Base-by-base conservation (phyloP, 1,284 basidiomycete genomes). In the Rhodotorula sp. region DNA sequence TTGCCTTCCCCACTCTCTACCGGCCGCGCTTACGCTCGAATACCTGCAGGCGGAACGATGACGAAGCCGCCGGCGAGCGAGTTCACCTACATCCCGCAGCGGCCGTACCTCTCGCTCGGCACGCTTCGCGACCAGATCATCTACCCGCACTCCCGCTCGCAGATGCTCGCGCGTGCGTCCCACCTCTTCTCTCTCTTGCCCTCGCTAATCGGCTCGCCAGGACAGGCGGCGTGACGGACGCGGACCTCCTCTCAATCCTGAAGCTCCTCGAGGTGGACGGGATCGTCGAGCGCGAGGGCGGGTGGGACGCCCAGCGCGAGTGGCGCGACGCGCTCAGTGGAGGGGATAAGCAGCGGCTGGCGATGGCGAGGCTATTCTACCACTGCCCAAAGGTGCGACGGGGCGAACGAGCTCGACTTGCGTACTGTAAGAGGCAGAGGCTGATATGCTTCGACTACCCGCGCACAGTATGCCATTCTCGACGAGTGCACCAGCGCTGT, bases 401-500 rank as follows among this genome's bases (percentile, higher is more conserved):
- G 15, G 7, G 15, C 29, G 53, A 0, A 29, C 37, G 37, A 21
- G 36, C 67, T 15, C 64, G 55, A 27, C 55, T 10, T 27, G 6
- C 25, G 25, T 2, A 19, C 17, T 19, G 7, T 19, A 13, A 22
- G 50, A 7, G 3, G 1, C 41, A 19, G 19, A 5, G 32, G 39
- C 39, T 39, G 39, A 39, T 39, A 15, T 25, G 21, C 55, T 58
- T 39, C 39, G 55, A 58, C 17, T 7, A 8, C n/a, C 15, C 2
- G 21, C n/a, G 8, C 21, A 5, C 69, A 94, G 91, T 98, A 96
- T 78, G 96, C 95, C 9, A 94, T 99, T 66, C 85, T 98, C 56
- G 96, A 98, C 80, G 96, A 99, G 81, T 96, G 94, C 74, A 98
- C 96, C 2, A 92, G 90, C 21, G 89, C 96, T 0, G 94, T 99